Evolutionary conservation across 768 basidiomycete genomes (phyloP).

Genomic region (Gymnopilus junonius): DNA sequence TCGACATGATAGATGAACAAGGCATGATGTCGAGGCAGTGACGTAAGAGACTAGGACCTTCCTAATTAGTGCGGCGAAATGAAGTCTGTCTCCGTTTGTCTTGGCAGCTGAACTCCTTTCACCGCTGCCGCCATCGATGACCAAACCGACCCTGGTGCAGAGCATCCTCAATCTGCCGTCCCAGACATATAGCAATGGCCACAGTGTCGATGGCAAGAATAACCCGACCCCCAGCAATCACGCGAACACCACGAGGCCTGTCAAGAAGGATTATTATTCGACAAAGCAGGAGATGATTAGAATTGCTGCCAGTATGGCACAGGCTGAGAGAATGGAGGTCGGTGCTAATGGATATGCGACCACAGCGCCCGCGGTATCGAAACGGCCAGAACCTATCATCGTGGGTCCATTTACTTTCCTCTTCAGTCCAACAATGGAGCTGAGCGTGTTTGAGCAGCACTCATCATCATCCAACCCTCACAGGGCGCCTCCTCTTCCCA

Average conservation of each 20-base stretch:
- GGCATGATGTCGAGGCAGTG: no score
- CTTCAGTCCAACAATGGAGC: neutral
- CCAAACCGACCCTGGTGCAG: conserved; percentile 48
- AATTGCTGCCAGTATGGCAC: conserved; percentile 40
- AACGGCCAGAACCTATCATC: conserved; percentile 2
- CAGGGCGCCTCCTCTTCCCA: neutral
- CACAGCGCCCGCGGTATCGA: conserved; percentile 7
- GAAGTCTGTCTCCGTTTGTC: neutral
- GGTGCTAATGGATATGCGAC: conserved; percentile 6
- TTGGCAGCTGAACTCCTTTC: no score
- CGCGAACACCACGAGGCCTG: conserved; percentile 1
- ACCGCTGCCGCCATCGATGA: conserved; percentile 21
- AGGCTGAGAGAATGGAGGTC: neutral
- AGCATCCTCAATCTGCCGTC: conserved; percentile 66
- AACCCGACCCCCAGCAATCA: neutral
- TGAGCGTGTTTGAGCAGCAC: neutral
- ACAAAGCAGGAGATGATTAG: conserved; percentile 55
- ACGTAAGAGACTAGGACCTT: neutral
- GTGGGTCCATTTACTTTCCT: neutral
- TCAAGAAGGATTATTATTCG: conserved; percentile 53
- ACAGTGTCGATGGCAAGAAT: conserved; percentile 24
- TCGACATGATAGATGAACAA: no score
- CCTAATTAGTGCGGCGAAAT: neutral
- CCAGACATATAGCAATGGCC: conserved; percentile 51
- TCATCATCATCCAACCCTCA: neutral